Conservation (phyloP, 2,329 filamentous ascomycete genomes). For the Claviceps fusiformis region DNA sequence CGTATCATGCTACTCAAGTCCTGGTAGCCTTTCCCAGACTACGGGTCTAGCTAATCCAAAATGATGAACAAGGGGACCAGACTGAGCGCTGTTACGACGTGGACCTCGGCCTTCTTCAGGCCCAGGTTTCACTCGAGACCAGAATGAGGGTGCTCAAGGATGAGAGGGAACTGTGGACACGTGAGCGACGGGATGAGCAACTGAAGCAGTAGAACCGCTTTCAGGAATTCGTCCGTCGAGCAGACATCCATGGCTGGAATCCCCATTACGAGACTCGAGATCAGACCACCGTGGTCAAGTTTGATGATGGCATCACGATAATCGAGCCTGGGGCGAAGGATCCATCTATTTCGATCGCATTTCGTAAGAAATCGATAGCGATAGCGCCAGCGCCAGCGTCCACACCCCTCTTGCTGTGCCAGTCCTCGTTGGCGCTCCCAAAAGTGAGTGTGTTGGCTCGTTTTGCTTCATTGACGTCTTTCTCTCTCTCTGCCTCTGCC, state of each 20-base stretch:
- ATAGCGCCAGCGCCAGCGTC: neutral
- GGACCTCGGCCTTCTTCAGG: neutral
- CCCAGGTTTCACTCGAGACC: neutral
- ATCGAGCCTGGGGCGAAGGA: neutral
- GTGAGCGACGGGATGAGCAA: neutral
- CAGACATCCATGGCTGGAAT: neutral
- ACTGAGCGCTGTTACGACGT: neutral
- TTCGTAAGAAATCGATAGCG: neutral
- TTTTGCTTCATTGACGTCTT: too few species aligned
- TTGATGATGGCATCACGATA: neutral
- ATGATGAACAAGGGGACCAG: neutral
- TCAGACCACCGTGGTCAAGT: neutral
- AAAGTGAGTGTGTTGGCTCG: neutral
- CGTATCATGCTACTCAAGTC: neutral
- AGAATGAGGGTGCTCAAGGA: neutral
- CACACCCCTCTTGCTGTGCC: neutral
- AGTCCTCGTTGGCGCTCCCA: neutral
- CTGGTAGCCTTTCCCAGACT: neutral
- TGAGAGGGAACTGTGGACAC: neutral
- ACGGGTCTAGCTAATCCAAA: neutral
- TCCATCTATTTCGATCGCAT: neutral
- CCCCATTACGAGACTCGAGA: neutral
- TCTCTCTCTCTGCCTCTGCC: too few species aligned
- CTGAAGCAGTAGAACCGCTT: neutral
- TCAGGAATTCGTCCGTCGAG: neutral